Base-by-base conservation (phyloP, 106 monocot species). In the Acanthochlamys bracteata region DNA sequence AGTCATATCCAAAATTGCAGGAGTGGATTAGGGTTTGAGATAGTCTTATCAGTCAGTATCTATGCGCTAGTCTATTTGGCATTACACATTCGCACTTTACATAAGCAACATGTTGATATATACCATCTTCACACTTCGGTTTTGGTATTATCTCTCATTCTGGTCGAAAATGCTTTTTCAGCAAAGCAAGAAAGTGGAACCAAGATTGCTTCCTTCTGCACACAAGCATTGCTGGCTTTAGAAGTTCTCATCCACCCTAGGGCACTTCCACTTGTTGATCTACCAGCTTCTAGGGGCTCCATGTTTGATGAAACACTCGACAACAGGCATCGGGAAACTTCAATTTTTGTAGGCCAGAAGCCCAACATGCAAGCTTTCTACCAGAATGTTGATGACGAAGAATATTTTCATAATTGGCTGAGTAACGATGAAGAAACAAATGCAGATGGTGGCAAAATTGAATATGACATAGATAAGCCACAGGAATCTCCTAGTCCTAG, bases 171-270 rank as follows among this genome's bases (percentile, higher is more conserved):
- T 53, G 64, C 10, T 10, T 20, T 69, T 33, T 17, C 76, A 99
- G 98, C 92, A 57, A 89, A 83, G 66, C 63, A 74, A 66, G 79
- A 84, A 77, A 78, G 67, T 65, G 85, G 89, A 63, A 86, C 92
- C 39, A 69, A 78, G 43, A 14, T 92, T 58, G 83, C 85, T 69
- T 53, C 66, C 43, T 86, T 99, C 75, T 99, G 89, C 65, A 71
- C 80, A 0, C 82, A 78, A 66, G 89, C 92, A 16, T 43, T 89
- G 26, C 68, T 98, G 20, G 66, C 86, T 0, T 64, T 99, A 41
- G 98, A 99, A 74, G 81, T 86, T 64, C 85, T 98, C 26, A 89
- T 84, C 61, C 92, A 99, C 75, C 92, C 98, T 41, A 78, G 89
- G 24, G 64, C 79, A 22, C 79, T 89, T 52, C 81, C 92, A 24